Base-by-base conservation (phyloP, 371 early-diverging fungal genomes). In the Thermomucor indicae-seudaticae region DNA sequence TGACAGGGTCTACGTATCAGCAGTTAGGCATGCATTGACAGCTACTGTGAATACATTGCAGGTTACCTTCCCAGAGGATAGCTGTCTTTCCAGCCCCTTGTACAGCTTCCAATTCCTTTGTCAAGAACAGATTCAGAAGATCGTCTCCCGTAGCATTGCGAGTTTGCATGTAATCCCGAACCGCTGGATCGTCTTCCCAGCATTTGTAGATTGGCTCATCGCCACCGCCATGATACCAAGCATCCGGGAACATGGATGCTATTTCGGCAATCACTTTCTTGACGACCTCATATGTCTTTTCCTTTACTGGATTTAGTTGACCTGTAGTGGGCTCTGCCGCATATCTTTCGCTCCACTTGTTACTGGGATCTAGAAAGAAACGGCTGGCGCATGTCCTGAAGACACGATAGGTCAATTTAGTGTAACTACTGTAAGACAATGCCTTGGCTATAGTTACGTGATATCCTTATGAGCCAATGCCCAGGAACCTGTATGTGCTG, bases 131-230 rank as follows among this genome's bases (percentile, higher is more conserved):
- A 11, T 53, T 17, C 6, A 76, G 47, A 1, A 76, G 51, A 41
- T 72, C 76, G 8, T 58, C 40, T 0, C 65, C 65, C 1, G 70
- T 70, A 1, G 47, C 67, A 49, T 72, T 72, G 31, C 72, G 31
- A 20, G 56, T 32, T 31, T 60, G 39, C 70, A 70, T 67, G 30
- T 70, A 76, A 4, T 65, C 51, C 34, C 53, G 53, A 42, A 78
- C 70, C 16, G 48, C 45, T 10, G 48, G 35, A 25, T 79, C 65
- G 38, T 75, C 54, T 6, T 68, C 61, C 75, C 83, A 89, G 63
- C 89, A 88, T 19, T 84, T 77, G 55, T 73, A 68, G 45, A 85
- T 77, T 43, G 87, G 85, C 47, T 88, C 89, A 64, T 89, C 90
- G 28, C 81, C 81, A 20, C 88, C 87, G 6, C 80, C 70, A 52